A percentile compares a stretch with the other conserved stretches of the same genome.
These are phyloP conservation scores for Mycena sp. DNA, from an alignment of 1,284 basidiomycete species.

Conservation along the genomic window DNA sequence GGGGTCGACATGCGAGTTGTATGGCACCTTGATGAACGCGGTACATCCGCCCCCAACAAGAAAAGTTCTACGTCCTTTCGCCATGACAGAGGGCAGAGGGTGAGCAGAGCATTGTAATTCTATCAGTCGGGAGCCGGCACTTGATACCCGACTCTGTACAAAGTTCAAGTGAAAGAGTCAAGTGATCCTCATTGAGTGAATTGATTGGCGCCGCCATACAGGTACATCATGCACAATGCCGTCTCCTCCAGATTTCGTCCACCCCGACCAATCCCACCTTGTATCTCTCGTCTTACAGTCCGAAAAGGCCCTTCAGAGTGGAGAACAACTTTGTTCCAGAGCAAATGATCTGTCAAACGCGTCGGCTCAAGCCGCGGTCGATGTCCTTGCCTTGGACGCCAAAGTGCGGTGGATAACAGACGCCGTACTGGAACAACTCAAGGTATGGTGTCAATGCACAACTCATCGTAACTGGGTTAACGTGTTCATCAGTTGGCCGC, in stretches of 20 bases:
- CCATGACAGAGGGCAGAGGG: background rate
- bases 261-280: constrained; percentile 59
- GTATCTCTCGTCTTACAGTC: constrained; percentile 81
- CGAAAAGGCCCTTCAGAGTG: constrained; percentile 80
- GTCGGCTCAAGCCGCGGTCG: constrained; percentile 70
- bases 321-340: constrained; percentile 73
- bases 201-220: background rate
- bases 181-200: constrained; percentile 59
- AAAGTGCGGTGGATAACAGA: constrained; percentile 79
- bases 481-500: constrained; percentile 65
- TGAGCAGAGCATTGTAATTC: background rate
- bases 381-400: constrained; percentile 79
- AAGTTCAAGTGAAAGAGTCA: background rate
- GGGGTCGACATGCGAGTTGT: background rate
- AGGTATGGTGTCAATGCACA: constrained; percentile 51
- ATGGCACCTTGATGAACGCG: constrained; percentile 78
- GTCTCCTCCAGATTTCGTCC: constrained; percentile 12
- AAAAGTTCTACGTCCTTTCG: constrained; percentile 64
- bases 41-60: constrained; percentile 84
- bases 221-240: constrained; percentile 7
- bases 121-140: background rate
- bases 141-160: background rate
- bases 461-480: background rate
- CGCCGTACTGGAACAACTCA: constrained; percentile 77
- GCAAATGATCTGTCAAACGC: constrained; percentile 67